phyloP scores from a whole-genome alignment of 352 stramenopile species.

The Chrysophaeum taylorii region DNA sequence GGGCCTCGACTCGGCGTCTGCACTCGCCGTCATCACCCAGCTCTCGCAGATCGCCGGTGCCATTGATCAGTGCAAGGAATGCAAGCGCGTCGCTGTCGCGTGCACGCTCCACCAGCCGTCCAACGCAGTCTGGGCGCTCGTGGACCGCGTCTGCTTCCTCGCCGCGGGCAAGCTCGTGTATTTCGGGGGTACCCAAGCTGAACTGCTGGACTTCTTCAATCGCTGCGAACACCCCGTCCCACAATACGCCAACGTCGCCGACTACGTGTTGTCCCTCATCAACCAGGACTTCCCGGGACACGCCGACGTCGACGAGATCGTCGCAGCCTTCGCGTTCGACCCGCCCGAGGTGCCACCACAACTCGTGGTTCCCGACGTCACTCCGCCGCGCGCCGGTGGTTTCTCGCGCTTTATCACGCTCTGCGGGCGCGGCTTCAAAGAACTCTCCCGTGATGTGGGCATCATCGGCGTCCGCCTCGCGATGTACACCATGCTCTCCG shows the following conservation, averaged over 20 bases:
- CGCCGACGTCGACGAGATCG: not conserved
- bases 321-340: not conserved
- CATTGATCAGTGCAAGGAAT: no score
- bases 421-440: constrained; percentile 33
- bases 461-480: constrained; percentile 35
- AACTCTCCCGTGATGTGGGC: constrained; percentile 35
- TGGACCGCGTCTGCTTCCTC: constrained; percentile 77
- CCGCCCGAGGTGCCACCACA: no score
- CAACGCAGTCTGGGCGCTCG: constrained; percentile 67
- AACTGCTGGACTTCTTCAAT: constrained; percentile 42
- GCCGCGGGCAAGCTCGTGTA: constrained; percentile 52
- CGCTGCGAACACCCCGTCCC: not conserved
- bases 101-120: constrained; percentile 74
- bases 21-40: constrained; percentile 45
- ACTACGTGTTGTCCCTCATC: not conserved
- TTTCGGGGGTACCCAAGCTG: constrained; percentile 31
- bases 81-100: constrained; percentile 63
- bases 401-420: not conserved
- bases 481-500: constrained; percentile 38
- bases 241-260: not conserved
- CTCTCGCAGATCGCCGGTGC: constrained; percentile 64
- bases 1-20: constrained; percentile 60
- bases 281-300: constrained; percentile 7
- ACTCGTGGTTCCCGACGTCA: no score
- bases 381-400: not conserved